Evolutionary conservation across 805 yeast genomes (phyloP).

Genomic region (Kodamaea kaohsiungensis): DNA sequence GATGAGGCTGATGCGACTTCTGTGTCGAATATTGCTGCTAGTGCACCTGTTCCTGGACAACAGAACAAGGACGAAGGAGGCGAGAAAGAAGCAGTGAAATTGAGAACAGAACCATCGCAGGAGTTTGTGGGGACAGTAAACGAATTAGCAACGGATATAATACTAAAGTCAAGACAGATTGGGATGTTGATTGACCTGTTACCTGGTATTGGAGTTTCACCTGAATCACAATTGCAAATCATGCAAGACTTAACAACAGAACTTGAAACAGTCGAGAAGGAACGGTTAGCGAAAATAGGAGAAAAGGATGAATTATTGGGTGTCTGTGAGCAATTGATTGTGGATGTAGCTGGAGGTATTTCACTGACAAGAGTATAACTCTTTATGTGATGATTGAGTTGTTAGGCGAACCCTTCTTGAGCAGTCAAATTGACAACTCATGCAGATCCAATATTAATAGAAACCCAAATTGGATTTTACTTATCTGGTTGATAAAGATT

Average conservation of each 20-base stretch:
- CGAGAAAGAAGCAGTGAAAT: constrained; percentile 6
- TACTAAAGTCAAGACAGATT: constrained; percentile 83
- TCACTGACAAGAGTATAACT: constrained; percentile 39
- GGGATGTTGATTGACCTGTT: constrained; percentile 80
- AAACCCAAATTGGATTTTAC: too few relatives aligned
- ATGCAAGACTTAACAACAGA: constrained; percentile 65
- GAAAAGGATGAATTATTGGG: constrained; percentile 64
- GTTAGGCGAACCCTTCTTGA: too few relatives aligned
- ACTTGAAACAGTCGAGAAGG: constrained; percentile 57
- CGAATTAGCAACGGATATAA: constrained; percentile 83
- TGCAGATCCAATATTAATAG: too few relatives aligned
- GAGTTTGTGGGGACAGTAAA: constrained; percentile 49
- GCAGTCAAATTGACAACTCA: too few relatives aligned
- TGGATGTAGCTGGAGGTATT: constrained; percentile 58
- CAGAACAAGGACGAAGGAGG: constrained; percentile 1
- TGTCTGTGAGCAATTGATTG: constrained; percentile 66
- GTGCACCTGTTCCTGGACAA: constrained; percentile 51
- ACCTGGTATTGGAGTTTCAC: constrained; percentile 90
- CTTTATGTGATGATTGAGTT: too few relatives aligned
- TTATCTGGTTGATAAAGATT: too few relatives aligned
- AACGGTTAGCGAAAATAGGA: constrained; percentile 55
- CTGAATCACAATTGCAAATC: constrained; percentile 65
- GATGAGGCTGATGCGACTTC: constrained; percentile 64
- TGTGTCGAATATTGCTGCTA: constrained; percentile 62
- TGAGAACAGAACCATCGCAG: constrained; percentile 8